Base-by-base conservation (phyloP, 192 early-diverging fungal genomes). In the Umbelopsis vinacea region DNA sequence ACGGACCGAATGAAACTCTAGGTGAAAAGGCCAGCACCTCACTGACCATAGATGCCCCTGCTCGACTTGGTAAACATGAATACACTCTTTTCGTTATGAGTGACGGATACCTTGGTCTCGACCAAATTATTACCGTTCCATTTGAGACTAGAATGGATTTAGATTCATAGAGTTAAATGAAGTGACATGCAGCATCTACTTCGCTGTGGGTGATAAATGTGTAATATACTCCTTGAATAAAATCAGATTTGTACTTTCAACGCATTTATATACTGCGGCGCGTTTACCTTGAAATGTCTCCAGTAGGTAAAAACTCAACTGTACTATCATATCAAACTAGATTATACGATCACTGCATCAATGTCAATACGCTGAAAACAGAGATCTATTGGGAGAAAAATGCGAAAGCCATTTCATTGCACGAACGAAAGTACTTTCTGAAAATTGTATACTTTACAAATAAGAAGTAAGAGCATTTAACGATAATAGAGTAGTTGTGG, bases 41-140 rank as follows among this genome's bases (percentile, higher is more conserved):
- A 15, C 15, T 98, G 7, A 79, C 79, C 67, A 92, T 93, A 74
- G 82, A 84, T 19, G 85, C 93, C 7, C 92, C 93, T 3, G 80
- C 89, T 37, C 72, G 78, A 10, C 78, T 71, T 23, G 94, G 92
- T 0, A 74, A 87, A 0, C 85, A 91, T 71, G 81, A 79, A 15
- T 87, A 84, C 72, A 76, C 68, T 26, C 67, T 97, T 22, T 77
- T 84, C 71, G 60, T 95, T 5, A 85, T 89, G 40, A 90, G 89
- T 73, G 95, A 97, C 76, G 93, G 89, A 0, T 95, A 97, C 74
- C 37, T 92, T 68, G 91, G 91, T 1, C 80, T 92, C 23, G 92
- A 94, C 68, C 87, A 90, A 76, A 82, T 85, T 19, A 67, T 85
- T 14, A 76, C 81, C 5, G 72, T 92, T 21, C 71, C 76, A 63